Percentiles rank a stretch among this genome's conserved stretches.
Evolutionary conservation across 257 asterid genomes (phyloP).

Genomic region (Ocimum tenuiflorum): DNA sequence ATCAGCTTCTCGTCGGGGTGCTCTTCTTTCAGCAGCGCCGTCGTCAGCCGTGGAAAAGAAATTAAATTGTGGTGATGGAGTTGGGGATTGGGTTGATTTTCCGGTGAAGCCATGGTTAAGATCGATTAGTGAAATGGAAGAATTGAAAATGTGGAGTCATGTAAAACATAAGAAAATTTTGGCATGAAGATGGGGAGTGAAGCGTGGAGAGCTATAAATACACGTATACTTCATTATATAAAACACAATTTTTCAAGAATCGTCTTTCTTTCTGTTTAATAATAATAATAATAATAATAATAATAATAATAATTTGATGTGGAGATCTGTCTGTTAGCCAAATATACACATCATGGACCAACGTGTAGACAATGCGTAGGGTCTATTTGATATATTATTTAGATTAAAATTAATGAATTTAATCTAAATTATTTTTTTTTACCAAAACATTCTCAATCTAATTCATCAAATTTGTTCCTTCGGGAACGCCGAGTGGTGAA

Average conservation of each 20-base stretch:
- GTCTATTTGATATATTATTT: slow-evolving; percentile 13
- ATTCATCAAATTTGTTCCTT: too few relatives aligned
- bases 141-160: too few relatives aligned
- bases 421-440: too few relatives aligned
- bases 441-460: too few relatives aligned
- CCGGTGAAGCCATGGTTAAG: slow-evolving; percentile 26
- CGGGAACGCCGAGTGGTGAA: too few relatives aligned
- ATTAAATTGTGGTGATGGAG: background rate
- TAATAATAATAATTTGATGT: slow-evolving; percentile 13
- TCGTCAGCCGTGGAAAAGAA: slow-evolving; percentile 13
- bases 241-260: background rate
- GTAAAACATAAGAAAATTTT: background rate
- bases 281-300: too few relatives aligned
- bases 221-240: background rate
- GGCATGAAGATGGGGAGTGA: slow-evolving; percentile 16
- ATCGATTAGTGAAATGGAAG: too few relatives aligned
- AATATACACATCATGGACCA: slow-evolving; percentile 35
- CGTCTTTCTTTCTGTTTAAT: background rate
- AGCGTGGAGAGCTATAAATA: slow-evolving; percentile 19
- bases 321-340: slow-evolving; percentile 44
- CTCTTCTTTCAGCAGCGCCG: slow-evolving; percentile 38
- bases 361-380: slow-evolving; percentile 23
- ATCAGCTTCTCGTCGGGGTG: slow-evolving; percentile 28
- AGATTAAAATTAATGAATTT: too few relatives aligned
- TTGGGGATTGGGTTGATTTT: slow-evolving; percentile 4